phyloP scores from a whole-genome alignment of 2,329 filamentous ascomycete species.

The Dendrostoma leiphaemia region DNA sequence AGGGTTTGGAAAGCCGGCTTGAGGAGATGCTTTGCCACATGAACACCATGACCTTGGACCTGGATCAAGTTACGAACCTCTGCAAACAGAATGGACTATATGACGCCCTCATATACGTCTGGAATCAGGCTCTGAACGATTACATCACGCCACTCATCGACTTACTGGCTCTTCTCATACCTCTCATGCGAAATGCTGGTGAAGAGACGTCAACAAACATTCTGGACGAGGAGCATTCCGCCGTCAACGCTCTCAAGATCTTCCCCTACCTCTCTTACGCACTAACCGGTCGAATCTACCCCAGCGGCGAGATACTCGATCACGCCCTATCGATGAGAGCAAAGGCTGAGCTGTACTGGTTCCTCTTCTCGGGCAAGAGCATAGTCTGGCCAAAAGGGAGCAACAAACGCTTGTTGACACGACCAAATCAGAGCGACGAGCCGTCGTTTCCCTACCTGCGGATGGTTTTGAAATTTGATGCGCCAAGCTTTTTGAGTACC shows the following conservation, averaged over 20 bases:
- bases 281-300: slow-evolving; percentile 87
- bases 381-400: slow-evolving; percentile 71
- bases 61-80: slow-evolving; percentile 86
- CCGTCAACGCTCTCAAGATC: slow-evolving; percentile 79
- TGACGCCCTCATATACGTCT: slow-evolving; percentile 93
- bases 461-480: slow-evolving; percentile 82
- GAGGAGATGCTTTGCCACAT: slow-evolving; percentile 96
- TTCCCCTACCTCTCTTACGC: slow-evolving; percentile 94
- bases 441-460: slow-evolving; percentile 83
- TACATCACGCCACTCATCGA: slow-evolving; percentile 90
- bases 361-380: slow-evolving; percentile 83
- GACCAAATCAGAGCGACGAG: slow-evolving; percentile 54
- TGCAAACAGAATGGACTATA: slow-evolving; percentile 93
- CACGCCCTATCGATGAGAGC: slow-evolving; percentile 72
- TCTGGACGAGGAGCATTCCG: slow-evolving; percentile 59
- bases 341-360: slow-evolving; percentile 88
- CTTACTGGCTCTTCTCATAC: slow-evolving; percentile 67
- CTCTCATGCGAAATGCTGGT: slow-evolving; percentile 55
- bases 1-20: slow-evolving; percentile 71
- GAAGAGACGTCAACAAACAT: slow-evolving; percentile 49
- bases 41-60: slow-evolving; percentile 85
- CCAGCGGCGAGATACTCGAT: slow-evolving; percentile 72
- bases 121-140: slow-evolving; percentile 87
- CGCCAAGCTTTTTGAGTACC: slow-evolving; percentile 89
- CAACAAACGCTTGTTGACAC: slow-evolving; percentile 59